Evolutionary conservation across 2,329 filamentous ascomycete species (phyloP).

Genomic region (Microdochium paspali): DNA sequence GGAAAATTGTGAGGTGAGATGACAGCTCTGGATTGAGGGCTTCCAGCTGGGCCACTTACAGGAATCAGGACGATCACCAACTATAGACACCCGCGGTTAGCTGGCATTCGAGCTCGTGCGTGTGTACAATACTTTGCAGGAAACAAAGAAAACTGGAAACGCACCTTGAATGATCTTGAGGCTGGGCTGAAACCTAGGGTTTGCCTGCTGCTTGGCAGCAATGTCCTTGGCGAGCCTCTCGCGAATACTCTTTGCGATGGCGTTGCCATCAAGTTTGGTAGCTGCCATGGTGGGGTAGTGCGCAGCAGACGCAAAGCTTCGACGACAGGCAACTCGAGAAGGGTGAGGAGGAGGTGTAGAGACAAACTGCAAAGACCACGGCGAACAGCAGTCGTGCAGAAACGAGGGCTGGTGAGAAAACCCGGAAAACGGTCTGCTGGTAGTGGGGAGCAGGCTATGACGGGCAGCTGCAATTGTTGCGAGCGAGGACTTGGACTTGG

Average conservation of each 20-base stretch:
- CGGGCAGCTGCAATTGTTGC: too few species aligned
- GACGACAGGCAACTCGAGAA: slow-evolving; percentile 4
- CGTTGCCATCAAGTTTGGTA: slow-evolving; percentile 88
- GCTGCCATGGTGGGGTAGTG: slow-evolving; percentile 65
- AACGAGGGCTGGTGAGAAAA: neutral
- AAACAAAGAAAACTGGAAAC: too few species aligned
- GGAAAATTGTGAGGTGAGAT: slow-evolving; percentile 15
- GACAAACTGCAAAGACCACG: neutral
- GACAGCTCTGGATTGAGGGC: too few species aligned
- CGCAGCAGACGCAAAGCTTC: slow-evolving; percentile 33
- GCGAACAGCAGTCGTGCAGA: neutral
- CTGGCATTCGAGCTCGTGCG: neutral
- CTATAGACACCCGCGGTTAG: slow-evolving; percentile 31
- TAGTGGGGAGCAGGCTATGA: neutral
- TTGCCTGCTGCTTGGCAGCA: slow-evolving; percentile 66
- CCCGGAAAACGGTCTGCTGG: neutral
- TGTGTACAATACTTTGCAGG: too few species aligned
- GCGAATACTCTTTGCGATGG: slow-evolving; percentile 86
- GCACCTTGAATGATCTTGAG: slow-evolving; percentile 92
- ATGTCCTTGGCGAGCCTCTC: slow-evolving; percentile 76
- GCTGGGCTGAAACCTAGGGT: slow-evolving; percentile 80
- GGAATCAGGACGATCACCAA: slow-evolving; percentile 88
- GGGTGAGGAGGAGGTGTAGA: neutral
- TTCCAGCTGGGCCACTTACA: slow-evolving; percentile 42
- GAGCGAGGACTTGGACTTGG: too few species aligned